Evolutionary conservation across 169 alveolate species (phyloP), one percentile per base, ranked within the genome.

Genomic region (Cryptosporidium ubiquitum): DNA sequence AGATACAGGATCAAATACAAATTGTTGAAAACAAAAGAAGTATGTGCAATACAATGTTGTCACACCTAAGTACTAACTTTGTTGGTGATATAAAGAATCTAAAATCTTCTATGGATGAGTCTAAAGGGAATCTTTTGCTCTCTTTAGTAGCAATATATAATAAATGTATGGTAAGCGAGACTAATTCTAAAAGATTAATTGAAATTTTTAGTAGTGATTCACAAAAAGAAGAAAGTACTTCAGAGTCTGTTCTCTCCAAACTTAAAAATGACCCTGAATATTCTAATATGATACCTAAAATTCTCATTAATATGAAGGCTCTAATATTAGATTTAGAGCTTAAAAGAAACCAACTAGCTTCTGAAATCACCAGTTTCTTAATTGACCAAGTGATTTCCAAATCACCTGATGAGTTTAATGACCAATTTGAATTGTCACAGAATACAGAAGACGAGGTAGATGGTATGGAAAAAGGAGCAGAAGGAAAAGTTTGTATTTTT

Each of bases 1-100:
- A 31, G 40, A 79, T 64, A 61, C 70, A 79, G 44, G 74, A 79
- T 20, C 70, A 79, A 23, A 61, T 79, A 47, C 60, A 33, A 47
- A 0, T 12, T 0, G 51, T 79, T 5, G 75, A 58, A 5, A 61
- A 26, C 3, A 79, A 79, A 44, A 58, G 66, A 33, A 79, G 44
- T 61, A 79, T 79, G 68, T 79, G 89, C 33, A 79, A 47, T 47
- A 26, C 75, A 40, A 14, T 79, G 40, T 64, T 79, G 42, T 79
- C 89, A 1, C 66, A 42, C 14, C 39, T 79, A 42, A 79, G 89
- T 64, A 26, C 89, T 3, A 42, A 68, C 31, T 61, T 79, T 79
- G 75, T 58, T 10, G 40, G 89, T 61, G 75, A 79, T 61, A 79
- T 79, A 26, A 79, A 42, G 35, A 61, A 42, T 35, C 23, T 79